These are phyloP conservation scores for Camillea tinctor DNA, from an alignment of 2,329 filamentous ascomycete species.

Conservation along the genomic window DNA sequence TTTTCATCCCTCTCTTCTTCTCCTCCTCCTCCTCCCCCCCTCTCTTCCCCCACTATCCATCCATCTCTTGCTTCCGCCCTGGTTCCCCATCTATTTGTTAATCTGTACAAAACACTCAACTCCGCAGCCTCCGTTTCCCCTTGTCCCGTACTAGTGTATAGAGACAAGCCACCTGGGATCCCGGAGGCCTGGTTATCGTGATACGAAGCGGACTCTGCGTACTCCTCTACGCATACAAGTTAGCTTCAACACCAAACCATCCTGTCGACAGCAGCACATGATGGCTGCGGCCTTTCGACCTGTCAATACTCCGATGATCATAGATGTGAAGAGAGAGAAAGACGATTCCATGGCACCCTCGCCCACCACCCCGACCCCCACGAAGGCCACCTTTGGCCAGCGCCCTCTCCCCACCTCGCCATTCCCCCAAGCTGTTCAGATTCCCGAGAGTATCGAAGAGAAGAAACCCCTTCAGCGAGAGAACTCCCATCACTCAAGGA, in stretches of 20 bases:
- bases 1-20: constrained; percentile 11
- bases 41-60: constrained; percentile 2
- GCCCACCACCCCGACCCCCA: constrained; percentile 55
- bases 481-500: constrained; percentile 60
- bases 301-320: constrained; percentile 42
- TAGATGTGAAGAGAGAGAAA: constrained; percentile 29
- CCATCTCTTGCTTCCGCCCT: constrained; percentile 11
- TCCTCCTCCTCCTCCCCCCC: constrained; percentile 5
- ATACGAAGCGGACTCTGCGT: neutral
- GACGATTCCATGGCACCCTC: constrained; percentile 28
- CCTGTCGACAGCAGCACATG: neutral
- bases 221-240: neutral
- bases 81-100: constrained; percentile 12
- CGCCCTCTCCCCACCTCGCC: constrained; percentile 53
- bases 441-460: constrained; percentile 46
- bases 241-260: neutral
- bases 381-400: constrained; percentile 56
- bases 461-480: constrained; percentile 47
- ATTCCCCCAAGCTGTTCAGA: constrained; percentile 50
- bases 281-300: constrained; percentile 52
- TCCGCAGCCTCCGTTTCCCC: constrained; percentile 15
- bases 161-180: neutral
- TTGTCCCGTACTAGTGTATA: constrained; percentile 2
- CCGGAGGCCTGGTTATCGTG: neutral
- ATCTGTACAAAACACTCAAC: constrained; percentile 14